A percentile compares a stretch with the other conserved stretches of the same genome.
These are phyloP conservation scores for Laburnicola sp. DNA, from an alignment of 2,329 filamentous ascomycete genomes.

Conservation along the genomic window DNA sequence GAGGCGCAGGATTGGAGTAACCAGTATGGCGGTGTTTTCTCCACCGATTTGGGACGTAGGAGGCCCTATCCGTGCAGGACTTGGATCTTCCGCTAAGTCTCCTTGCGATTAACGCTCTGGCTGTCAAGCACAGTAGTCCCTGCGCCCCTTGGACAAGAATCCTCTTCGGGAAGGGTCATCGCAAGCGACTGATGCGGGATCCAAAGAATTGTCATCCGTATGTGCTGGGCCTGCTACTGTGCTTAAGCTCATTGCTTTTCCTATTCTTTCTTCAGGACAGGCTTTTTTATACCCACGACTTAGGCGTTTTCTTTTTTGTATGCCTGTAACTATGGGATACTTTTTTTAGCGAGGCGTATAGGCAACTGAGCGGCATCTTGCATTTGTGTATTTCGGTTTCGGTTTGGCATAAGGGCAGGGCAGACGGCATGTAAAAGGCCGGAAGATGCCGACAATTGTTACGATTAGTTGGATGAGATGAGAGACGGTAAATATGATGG, in stretches of 20 bases:
- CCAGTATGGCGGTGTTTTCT: constrained; percentile 33
- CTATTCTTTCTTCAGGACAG: not conserved
- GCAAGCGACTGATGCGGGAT: no score
- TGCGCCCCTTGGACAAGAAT: not conserved
- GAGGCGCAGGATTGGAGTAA: constrained; percentile 64
- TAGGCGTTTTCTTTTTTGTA: not conserved
- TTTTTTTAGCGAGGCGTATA: constrained; percentile 10
- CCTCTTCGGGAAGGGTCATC: no score
- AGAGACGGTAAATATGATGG: no score
- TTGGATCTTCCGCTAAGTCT: not conserved
- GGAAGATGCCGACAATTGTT: not conserved
- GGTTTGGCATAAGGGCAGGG: no score
- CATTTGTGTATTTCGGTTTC: not conserved
- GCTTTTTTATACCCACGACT: not conserved
- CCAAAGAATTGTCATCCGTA: no score
- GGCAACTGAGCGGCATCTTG: not conserved
- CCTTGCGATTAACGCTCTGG: no score
- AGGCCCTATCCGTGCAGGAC: not conserved
- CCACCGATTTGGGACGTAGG: constrained; percentile 39
- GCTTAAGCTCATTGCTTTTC: no score
- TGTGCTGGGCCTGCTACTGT: no score
- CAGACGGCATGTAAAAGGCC: not conserved
- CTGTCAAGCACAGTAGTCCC: not conserved
- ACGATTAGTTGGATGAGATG: no score
- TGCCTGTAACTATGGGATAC: not conserved